Percentiles rank a stretch among this genome's conserved stretches.
These are phyloP conservation scores for Pyrus hybrid DNA, from an alignment of 331 rosid genomes.

Conservation along the genomic window DNA sequence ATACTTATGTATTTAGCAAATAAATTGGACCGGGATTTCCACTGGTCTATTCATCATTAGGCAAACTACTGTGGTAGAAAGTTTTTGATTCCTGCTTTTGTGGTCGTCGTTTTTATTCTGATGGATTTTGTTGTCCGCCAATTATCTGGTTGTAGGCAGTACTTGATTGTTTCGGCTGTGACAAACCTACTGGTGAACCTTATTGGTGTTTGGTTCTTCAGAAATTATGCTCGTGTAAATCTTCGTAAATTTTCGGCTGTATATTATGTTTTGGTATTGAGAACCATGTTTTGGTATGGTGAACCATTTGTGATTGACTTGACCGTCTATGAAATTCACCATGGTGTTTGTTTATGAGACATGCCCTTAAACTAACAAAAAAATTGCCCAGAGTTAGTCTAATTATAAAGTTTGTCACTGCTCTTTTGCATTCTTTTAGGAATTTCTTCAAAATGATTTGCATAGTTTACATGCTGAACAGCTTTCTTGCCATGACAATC, in stretches of 20 bases:
- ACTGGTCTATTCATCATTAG: neutral
- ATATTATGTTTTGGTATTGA: neutral
- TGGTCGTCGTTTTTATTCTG: constrained; percentile 4
- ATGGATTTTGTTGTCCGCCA: constrained; percentile 7
- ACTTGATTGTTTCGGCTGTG: constrained; percentile 88
- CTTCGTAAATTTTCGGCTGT: constrained; percentile 46
- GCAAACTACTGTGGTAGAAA: neutral
- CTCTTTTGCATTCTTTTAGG: neutral
- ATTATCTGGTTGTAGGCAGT: constrained; percentile 65
- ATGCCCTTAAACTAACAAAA: neutral
- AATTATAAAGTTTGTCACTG: neutral
- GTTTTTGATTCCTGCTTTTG: neutral
- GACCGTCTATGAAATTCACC: neutral
- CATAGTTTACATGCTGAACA: too few relatives aligned
- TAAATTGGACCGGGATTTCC: neutral
- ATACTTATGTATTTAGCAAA: too few relatives aligned
- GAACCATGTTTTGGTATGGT: neutral
- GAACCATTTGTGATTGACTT: neutral
- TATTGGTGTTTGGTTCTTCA: constrained; percentile 97
- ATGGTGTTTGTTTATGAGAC: neutral
- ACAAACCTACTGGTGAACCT: constrained; percentile 91
- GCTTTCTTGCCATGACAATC: too few relatives aligned
- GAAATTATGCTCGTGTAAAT: constrained; percentile 87
- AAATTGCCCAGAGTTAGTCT: neutral
- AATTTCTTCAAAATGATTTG: too few relatives aligned